Evolutionary conservation across 2,329 filamentous ascomycete species (phyloP).

Genomic region (Fusarium dlaminii): DNA sequence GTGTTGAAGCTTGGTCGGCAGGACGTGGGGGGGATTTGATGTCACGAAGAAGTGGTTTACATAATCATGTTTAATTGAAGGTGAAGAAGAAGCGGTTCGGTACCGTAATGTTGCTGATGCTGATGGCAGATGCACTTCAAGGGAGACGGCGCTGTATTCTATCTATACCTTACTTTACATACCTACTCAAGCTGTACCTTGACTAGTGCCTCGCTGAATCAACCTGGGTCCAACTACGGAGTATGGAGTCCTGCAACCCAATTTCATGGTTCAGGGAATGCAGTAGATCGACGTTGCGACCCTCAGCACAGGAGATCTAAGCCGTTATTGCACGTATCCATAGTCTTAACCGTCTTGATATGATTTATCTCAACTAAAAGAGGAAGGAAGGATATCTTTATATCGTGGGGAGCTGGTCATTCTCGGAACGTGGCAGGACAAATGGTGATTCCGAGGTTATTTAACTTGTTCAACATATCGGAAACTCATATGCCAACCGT

Average conservation of each 20-base stretch:
- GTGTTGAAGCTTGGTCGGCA: constrained; percentile 33
- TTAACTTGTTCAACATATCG: background rate
- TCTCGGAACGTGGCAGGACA: background rate
- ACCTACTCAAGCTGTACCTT: background rate
- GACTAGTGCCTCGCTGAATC: background rate
- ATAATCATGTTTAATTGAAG: constrained; percentile 3
- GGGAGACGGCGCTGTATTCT: background rate
- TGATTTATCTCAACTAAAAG: background rate
- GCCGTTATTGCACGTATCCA: background rate
- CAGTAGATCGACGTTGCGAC: background rate
- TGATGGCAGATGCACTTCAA: background rate
- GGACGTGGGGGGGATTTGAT: constrained; percentile 23
- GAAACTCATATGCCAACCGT: background rate
- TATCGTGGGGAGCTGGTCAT: background rate
- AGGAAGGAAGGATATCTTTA: background rate
- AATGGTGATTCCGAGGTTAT: background rate
- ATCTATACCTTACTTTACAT: background rate
- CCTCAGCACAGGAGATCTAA: background rate
- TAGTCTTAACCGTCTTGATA: background rate
- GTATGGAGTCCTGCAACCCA: constrained; percentile 2
- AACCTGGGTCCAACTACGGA: background rate
- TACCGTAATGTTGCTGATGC: background rate
- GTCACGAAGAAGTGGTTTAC: background rate
- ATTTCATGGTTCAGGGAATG: background rate
- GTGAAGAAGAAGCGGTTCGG: background rate